Evolutionary conservation across 2,329 filamentous ascomycete genomes (phyloP).

Genomic region (Trichoderma atrobrunneum): DNA sequence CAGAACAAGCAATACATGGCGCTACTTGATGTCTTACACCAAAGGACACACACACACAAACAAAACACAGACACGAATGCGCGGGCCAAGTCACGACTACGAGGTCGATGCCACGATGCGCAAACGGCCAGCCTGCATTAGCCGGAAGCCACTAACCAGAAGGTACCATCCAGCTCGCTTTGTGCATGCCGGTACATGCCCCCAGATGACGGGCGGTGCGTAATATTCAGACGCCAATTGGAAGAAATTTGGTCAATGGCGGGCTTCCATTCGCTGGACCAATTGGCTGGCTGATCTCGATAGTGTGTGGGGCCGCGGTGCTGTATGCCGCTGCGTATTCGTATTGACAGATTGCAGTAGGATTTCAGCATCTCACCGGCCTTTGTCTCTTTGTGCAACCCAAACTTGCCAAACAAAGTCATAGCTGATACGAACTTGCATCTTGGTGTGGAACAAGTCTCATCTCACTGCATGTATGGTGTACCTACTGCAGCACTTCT

Average conservation of each 20-base stretch:
- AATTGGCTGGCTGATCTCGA: neutral
- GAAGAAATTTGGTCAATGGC: conserved; percentile 25
- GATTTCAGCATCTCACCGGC: neutral
- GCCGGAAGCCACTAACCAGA: neutral
- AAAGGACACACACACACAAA: neutral
- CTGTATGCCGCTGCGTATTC: conserved; percentile 13
- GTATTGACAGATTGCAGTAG: neutral
- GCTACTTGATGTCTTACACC: neutral
- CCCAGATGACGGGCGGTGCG: conserved; percentile 23
- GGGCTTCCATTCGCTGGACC: neutral
- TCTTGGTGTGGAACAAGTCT: neutral
- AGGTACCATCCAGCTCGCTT: neutral
- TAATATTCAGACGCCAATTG: conserved; percentile 35
- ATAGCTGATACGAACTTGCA: neutral
- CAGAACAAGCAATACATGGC: neutral
- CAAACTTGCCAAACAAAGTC: neutral
- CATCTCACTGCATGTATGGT: neutral
- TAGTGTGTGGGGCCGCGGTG: neutral
- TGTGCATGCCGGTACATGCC: neutral
- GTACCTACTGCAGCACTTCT: neutral
- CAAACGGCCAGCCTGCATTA: conserved; percentile 7
- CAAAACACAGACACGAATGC: neutral
- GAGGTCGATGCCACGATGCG: neutral
- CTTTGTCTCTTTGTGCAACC: neutral
- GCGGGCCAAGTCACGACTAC: neutral